Evolutionary conservation across 108 stramenopile genomes (phyloP), one percentile per base, ranked within the genome.

Genomic region (Skeletonema marinoi): DNA sequence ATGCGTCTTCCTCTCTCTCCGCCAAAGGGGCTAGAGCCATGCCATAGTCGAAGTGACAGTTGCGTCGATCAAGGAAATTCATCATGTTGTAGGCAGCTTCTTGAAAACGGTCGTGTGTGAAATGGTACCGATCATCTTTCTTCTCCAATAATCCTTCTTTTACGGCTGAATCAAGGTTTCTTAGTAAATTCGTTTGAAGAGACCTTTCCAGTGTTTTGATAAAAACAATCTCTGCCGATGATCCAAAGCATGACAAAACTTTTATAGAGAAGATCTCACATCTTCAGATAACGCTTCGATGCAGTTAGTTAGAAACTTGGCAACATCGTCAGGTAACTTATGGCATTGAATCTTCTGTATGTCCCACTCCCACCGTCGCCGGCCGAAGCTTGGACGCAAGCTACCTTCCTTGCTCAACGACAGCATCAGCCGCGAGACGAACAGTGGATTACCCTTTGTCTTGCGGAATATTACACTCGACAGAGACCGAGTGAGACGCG

Each of bases 341-440:
- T 41, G 39, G 12, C 41, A 72, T 54, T 32, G 38, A 17, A 75
- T 68, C 29, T 67, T 59, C 6, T 67, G 66, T 21, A 41, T 35
- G 39, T 70, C 60, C 75, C 75, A 77, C 31, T 70, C 68, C 75
- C 75, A 77, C 13, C 59, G 41, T 21, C 59, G 59, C 8, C 44
- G 30, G 30, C 42, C 64, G 10, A 25, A 3, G 39, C 30, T 70
- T 25, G 36, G n/a, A 32, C 59, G 56, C 14, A 75, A 3, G 13
- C 63, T 16, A 32, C 62, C 21, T 0, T 77, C 61, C 41, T 33
- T 48, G 62, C 17, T 54, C 44, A 71, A 32, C 8, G 75, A 54
- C 3, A 5, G 10, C 30, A 74, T 41, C 32, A 74, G 32, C 30
- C 29, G 73, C 13, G 29, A 32, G 17, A 74, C 6, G 32, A 74